Conservation (phyloP, 805 yeast species). For the Saccharomyces eubayanus region DNA sequence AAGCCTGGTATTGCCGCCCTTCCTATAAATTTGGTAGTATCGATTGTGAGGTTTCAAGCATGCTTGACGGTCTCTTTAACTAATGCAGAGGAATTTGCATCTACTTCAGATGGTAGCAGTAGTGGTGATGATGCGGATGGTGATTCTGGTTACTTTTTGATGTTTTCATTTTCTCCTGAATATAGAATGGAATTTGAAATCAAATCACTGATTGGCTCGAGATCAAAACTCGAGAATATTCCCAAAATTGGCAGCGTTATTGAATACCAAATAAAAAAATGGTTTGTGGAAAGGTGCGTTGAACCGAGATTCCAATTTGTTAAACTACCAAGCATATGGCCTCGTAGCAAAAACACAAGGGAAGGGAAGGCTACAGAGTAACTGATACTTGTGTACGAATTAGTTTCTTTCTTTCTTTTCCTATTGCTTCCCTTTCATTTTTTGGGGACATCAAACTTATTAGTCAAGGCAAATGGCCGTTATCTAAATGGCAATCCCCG, state of each 20-base stretch:
- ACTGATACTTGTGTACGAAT: background rate
- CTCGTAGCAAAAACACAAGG: slow-evolving; percentile 51
- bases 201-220: slow-evolving; percentile 84
- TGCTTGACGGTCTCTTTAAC: slow-evolving; percentile 72
- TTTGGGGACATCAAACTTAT: background rate
- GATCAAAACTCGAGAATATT: slow-evolving; percentile 84
- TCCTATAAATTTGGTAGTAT: slow-evolving; percentile 77
- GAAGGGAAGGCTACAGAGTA: slow-evolving; percentile 24
- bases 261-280: slow-evolving; percentile 70
- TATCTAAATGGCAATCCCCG: slow-evolving; percentile 12
- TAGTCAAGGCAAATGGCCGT: background rate
- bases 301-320: slow-evolving; percentile 89
- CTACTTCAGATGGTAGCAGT: slow-evolving; percentile 7
- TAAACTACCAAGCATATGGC: slow-evolving; percentile 82
- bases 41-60: slow-evolving; percentile 86
- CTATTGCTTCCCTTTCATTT: background rate
- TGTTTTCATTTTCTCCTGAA: slow-evolving; percentile 88
- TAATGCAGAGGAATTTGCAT: slow-evolving; percentile 24
- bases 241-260: slow-evolving; percentile 84
- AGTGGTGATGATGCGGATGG: slow-evolving; percentile 11
- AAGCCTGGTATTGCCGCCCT: slow-evolving; percentile 75
- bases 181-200: slow-evolving; percentile 81
- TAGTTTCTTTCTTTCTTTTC: background rate
- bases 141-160: slow-evolving; percentile 55
- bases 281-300: slow-evolving; percentile 90